These are phyloP conservation scores for Xylariales sp. DNA, from an alignment of 2,329 filamentous ascomycete species.

Conservation along the genomic window DNA sequence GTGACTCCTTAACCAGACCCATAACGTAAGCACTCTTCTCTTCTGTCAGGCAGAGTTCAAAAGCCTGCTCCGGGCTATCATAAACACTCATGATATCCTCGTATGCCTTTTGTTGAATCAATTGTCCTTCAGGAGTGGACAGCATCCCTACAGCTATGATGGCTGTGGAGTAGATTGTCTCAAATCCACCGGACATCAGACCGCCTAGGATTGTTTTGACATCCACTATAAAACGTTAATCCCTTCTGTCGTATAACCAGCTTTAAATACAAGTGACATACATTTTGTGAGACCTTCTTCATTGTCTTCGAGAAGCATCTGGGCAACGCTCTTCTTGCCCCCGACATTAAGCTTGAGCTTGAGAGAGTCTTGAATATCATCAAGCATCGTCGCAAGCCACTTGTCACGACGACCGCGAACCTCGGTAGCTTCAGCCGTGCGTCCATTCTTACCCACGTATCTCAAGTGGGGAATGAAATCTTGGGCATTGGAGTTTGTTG, in stretches of 20 bases:
- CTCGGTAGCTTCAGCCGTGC: not conserved
- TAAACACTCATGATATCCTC: not conserved
- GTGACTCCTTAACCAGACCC: not conserved
- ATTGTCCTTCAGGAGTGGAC: not conserved
- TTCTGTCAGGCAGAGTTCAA: not conserved
- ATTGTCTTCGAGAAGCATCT: not conserved
- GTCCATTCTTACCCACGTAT: not conserved
- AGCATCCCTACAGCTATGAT: not conserved
- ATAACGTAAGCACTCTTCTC: not conserved
- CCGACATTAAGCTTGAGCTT: not conserved
- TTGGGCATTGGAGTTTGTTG: not conserved
- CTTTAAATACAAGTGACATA: not conserved
- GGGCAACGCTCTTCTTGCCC: not conserved
- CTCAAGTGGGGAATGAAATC: slow-evolving; percentile 1
- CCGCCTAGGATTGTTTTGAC: slow-evolving; percentile 1
- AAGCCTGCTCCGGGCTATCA: not conserved
- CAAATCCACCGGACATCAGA: not conserved
- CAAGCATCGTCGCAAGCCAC: not conserved
- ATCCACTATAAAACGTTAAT: no score
- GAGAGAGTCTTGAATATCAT: not conserved
- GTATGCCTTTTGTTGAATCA: not conserved
- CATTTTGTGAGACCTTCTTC: not conserved
- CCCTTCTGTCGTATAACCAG: no score
- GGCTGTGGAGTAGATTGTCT: slow-evolving; percentile 1
- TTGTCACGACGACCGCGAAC: not conserved